Base-by-base conservation (phyloP, 2,329 filamentous ascomycete genomes). In the Helminthosporium solani region DNA sequence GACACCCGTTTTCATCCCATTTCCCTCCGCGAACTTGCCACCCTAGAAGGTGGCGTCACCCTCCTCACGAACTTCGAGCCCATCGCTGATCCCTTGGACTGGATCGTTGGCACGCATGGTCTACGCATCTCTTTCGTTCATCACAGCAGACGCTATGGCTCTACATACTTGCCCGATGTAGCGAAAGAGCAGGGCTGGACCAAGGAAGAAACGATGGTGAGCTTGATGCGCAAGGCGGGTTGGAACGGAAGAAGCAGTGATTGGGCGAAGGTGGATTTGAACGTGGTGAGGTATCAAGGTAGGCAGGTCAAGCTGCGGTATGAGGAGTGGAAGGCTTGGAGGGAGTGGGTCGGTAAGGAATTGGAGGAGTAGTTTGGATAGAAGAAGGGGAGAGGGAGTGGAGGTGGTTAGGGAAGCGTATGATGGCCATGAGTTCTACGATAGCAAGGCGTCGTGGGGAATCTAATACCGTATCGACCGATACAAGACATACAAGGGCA, bases 161-260 rank as follows among this genome's bases (percentile, higher is more conserved):
- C 90, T 1, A 96, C 94, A 0, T 99, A 97, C 64, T 79, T 99
- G 12, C 94, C 94, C 0, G 89, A 96, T 66, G 90, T 99, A 5
- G 87, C 92, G 8, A 75, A 81, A 1, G 94, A 99, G 75, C 94
- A 97, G 68, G 91, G 89, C 14, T 99, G 94, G 94, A 88, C 81
- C 9, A 91, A 94, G 71, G 91, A 97, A 67, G 89, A 97, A 77
- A 88, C 92, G 0, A 71, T 99, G 2, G 79, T 90, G 43, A 95
- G 88, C 70, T 73, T 97, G 64, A 94, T 96, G 86, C 80, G 89
- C 49, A 99, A 99, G 78, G 91, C 91, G 0, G 94, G 94, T 1
- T 99, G 91, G 91, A 80, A 79, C 47, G 90, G 90, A 1, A 70
- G 73, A 35, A 73, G 64, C 61, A 74, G 75, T 42, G 79, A 81